phyloP scores from a whole-genome alignment of 768 basidiomycete genomes.

The Mycena filopes region DNA sequence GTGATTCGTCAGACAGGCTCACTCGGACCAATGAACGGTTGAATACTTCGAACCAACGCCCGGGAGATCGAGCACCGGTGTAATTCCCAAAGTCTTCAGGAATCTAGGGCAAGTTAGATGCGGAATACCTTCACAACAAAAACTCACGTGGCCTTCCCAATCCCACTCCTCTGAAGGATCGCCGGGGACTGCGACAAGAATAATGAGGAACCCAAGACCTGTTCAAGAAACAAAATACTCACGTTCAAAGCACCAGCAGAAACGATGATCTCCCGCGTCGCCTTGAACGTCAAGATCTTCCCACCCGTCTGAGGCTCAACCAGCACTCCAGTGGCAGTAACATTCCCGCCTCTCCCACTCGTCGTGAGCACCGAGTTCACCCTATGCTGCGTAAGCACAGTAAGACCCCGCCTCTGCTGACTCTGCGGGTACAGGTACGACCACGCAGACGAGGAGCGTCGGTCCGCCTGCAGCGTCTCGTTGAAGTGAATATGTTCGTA shows the following conservation, averaged over 20 bases:
- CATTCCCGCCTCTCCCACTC: neutral
- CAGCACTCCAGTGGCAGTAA: constrained; percentile 25
- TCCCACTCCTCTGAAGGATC: constrained; percentile 31
- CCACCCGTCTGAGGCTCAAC: constrained; percentile 21
- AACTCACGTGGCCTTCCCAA: constrained; percentile 31
- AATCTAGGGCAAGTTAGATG: constrained; percentile 17
- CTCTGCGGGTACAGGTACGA: constrained; percentile 28
- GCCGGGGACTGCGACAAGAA: constrained; percentile 22
- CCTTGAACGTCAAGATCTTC: constrained; percentile 5
- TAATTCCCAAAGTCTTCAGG: constrained; percentile 25
- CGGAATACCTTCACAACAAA: too few relatives aligned
- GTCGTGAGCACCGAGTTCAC: constrained; percentile 20
- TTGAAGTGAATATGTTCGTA: constrained; percentile 34
- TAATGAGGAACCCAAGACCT: neutral
- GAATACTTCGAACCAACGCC: constrained; percentile 36
- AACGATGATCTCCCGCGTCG: constrained; percentile 23
- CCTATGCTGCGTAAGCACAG: constrained; percentile 25
- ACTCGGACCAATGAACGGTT: too few relatives aligned
- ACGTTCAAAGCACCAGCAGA: constrained; percentile 30
- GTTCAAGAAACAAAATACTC: neutral
- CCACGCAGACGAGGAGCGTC: constrained; percentile 33
- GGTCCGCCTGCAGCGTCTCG: constrained; percentile 27
- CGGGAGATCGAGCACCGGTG: constrained; percentile 31
- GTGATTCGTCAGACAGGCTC: too few relatives aligned
- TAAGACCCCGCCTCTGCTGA: constrained; percentile 21